These are phyloP conservation scores for Termitomyces sp. DNA, from an alignment of 768 basidiomycete species.

Conservation along the genomic window DNA sequence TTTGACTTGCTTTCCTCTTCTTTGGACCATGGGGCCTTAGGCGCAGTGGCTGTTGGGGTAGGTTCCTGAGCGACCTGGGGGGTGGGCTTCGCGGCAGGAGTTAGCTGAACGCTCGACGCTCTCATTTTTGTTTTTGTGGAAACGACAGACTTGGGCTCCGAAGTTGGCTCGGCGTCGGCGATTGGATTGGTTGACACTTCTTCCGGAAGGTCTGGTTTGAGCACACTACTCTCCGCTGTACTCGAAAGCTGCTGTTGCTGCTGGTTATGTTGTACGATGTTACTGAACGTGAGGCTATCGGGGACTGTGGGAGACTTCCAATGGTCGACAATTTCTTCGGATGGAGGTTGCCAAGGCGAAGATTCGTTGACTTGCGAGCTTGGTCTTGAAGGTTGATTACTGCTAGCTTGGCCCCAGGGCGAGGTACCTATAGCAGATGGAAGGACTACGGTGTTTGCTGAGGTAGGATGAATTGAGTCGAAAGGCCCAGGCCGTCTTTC, in stretches of 20 bases:
- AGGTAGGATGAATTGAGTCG: constrained; percentile 38
- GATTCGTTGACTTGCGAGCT: constrained; percentile 31
- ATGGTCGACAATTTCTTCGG: constrained; percentile 40
- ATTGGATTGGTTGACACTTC: constrained; percentile 7
- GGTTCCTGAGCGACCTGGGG: constrained; percentile 15
- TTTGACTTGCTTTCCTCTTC: constrained; percentile 62
- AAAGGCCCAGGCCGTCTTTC: constrained; percentile 35
- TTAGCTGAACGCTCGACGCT: constrained; percentile 11
- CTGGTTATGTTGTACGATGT: constrained; percentile 56
- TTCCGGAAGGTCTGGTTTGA: constrained; percentile 11
- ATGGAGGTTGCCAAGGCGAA: constrained; percentile 53
- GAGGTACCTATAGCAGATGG: constrained; percentile 22
- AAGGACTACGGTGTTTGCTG: constrained; percentile 28
- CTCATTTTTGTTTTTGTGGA: constrained; percentile 16
- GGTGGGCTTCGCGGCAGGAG: constrained; percentile 13
- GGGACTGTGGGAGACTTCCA: constrained; percentile 40
- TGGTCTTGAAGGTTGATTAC: constrained; percentile 19
- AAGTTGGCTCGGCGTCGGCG: constrained; percentile 9
- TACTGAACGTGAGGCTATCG: constrained; percentile 51
- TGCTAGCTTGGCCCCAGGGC: constrained; percentile 31
- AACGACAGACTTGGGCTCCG: constrained; percentile 16
- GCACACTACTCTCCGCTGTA: constrained; percentile 2
- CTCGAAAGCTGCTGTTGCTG: constrained; percentile 36
- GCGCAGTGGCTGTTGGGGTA: constrained; percentile 18
- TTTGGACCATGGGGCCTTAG: constrained; percentile 61